Base-by-base conservation (phyloP, 208 protist genomes). In the Trypanosoma mega region DNA sequence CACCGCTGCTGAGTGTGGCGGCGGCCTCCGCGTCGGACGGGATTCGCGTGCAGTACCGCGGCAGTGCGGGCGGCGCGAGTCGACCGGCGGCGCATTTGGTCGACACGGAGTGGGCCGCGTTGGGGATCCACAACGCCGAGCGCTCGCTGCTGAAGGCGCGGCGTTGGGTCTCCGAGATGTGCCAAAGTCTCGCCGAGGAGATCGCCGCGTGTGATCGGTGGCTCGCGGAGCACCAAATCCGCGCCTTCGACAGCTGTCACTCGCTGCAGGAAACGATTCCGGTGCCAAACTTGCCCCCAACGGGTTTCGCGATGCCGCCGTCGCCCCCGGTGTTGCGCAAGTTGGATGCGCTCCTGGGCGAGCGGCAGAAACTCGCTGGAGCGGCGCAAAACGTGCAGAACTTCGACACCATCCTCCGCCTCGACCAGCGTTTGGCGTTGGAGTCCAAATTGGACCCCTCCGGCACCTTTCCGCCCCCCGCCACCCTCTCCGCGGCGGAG, bases 381-480 rank as follows among this genome's bases (percentile, higher is more conserved):
- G 68, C 72, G 49, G 60, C 70, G 53, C 68, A 65, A 29, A 76
- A 58, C 56, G 71, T 66, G 50, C 66, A 81, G 14, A 64, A 66
- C 50, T 78, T 85, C 31, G 75, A 84, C 61, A 71, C 57, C 26
- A 68, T 76, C 16, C 68, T 79, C 44, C 66, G 75, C 31, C 75
- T 78, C 48, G 78, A 94, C 43, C 76, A 80, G 63, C 75, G 83
- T 11, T 67, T 94, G n/a, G 29, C 60, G n/a, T 68, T 94, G 3
- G 83, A 91, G 64, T 67, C 33, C 8, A 63, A 68, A 5, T 77
- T 93, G 0, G 82, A 90, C 63, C 50, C 62, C 20, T 69, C 49
- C 36, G 54, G 63, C 14, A 90, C 83, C 16, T 87, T 90, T 43
- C 68, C 76, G 2, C 54, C 61, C 0, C 11, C 53, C 8, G 21